Base-by-base conservation (phyloP, 352 stramenopile species). In the Elongisporangium senticosum region DNA sequence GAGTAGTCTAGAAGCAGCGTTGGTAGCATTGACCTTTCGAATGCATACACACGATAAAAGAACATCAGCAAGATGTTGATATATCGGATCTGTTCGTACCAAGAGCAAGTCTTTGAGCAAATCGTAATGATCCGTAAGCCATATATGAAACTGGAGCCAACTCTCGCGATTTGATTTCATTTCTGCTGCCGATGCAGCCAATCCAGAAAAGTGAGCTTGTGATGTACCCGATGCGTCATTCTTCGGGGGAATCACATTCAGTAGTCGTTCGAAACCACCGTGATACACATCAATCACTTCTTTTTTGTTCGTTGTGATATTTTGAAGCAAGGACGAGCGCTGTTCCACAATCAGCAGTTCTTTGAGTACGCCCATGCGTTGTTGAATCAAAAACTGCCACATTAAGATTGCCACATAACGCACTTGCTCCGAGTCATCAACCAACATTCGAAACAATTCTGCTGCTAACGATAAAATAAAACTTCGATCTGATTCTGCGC, bases 131-230 rank as follows among this genome's bases (percentile, higher is more conserved):
- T 89, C 79, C 1, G 75, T 84, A 11, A 93, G 63, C 83, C 83
- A 93, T n/a, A 79, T 62, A n/a, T 87, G 79, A 49, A 93, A 93
- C 50, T 89, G 75, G 11, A 86, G 65, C 81, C 81, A 90, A 19
- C 71, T 83, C 13, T 90, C 78, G 54, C 74, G 68, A 23, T 72
- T 88, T 0, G 33, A 43, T 43, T 43, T 43, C 33, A 43, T 17
- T 43, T 43, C 33, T 17, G 33, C 33, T 43, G 33, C 33, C 15
- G 33, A 43, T 17, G 33, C 8, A 17, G 13, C 33, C 33, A 43
- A 43, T 43, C 33, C 33, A 43, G 33, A 43, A 43, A 43, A 43
- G 4, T 43, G 33, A 43, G 33, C 11, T 17, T 43, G 33, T 17
- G 33, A 43, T 43, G 33, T 3, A 4, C 33, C 33, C 2, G 33